Evolutionary conservation across 257 asterid species (phyloP), one percentile per base, ranked within the genome.

Genomic region (Solanum chiquidenum): DNA sequence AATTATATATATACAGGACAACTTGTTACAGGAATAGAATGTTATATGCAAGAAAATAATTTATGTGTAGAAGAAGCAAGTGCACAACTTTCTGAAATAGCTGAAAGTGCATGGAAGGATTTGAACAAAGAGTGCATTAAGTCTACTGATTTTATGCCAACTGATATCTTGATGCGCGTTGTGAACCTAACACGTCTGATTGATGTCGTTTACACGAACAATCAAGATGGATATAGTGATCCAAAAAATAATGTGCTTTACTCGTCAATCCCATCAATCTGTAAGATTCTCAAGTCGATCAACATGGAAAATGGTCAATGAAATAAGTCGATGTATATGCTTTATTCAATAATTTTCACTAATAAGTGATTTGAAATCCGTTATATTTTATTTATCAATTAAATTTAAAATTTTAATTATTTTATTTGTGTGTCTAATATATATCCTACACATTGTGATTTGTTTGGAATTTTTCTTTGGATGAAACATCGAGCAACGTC

Each of bases 41-140:
- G 93, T 69, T 94, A 94, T 89, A 93, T 94, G 93, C 83, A 92
- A 9, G 89, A 91, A 1, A 23, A 91, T 6, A 88, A 90, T 23
- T 92, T 92, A 1, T 29, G 89, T 0, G 74, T 87, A 72, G 86
- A 89, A 86, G 93, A 92, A 27, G 95, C 94, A 18, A 85, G 87
- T 89, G 42, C 76, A 58, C 83, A 90, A 84, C 82, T 93, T 11
- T 75, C 44, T 0, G 82, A 79, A 12, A 90, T 92, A 11, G 92
- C 86, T 7, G 91, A 88, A 55, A 72, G 82, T 83, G 93, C 94
- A 6, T 94, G 96, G 96, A 93, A 92, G 71, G 94, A 91, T 37
- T 87, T 91, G 0, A 94, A 93, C 80, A 91, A 87, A n/a, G 97
- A 93, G 60, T 84, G 34, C 13, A 58, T 83, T 6, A 86, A 79